Evolutionary conservation across 345 rosid species (phyloP), one percentile per base, ranked within the genome.

Genomic region (Aquilaria malaccensis): DNA sequence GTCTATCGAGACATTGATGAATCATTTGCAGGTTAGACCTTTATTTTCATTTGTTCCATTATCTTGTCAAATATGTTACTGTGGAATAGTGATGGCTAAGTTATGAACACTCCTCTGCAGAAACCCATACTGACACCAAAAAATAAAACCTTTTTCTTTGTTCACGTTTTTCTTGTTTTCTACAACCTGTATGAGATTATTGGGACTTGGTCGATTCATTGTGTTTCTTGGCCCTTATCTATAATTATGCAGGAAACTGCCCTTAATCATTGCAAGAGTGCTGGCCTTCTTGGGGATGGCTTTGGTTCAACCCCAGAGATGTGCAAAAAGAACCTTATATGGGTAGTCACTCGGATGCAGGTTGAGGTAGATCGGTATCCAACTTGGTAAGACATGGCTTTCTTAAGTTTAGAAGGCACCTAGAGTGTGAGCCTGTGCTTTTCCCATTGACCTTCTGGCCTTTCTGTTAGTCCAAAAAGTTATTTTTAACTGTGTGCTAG

Each of bases 301-400:
- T 95, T 95, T 77, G 99, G 97, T 72, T 70, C 99, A 56, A 95
- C 99, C 10, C 96, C 98, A 32, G 98, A 87, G 77, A 95, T 95
- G 99, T 71, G 71, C 60, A 95, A 85, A 83, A 82, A 79, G 80
- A 85, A 95, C 63, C 75, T 95, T 65, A 91, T 91, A 73, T 95
- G 99, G 99, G 99, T 95, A 43, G 96, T 95, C 29, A 70, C 94
- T 15, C 82, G 88, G 46, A 95, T 91, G 95, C 96, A 91, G 77
- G 88, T 88, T 66, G 83, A 85, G n/a, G 85, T 91, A 30, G 98
- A 95, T 72, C 84, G 84, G 53, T 95, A 95, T 77, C 99, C 98
- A 50, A 85, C 93, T 58, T 88, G 98, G 99, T 91, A 81, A 83
- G 91, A 62, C 52, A 50, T 51, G 9, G 11, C 29, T 46, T n/a